These are phyloP conservation scores for Boletus huronensis DNA, from an alignment of 768 basidiomycete genomes.

Conservation along the genomic window DNA sequence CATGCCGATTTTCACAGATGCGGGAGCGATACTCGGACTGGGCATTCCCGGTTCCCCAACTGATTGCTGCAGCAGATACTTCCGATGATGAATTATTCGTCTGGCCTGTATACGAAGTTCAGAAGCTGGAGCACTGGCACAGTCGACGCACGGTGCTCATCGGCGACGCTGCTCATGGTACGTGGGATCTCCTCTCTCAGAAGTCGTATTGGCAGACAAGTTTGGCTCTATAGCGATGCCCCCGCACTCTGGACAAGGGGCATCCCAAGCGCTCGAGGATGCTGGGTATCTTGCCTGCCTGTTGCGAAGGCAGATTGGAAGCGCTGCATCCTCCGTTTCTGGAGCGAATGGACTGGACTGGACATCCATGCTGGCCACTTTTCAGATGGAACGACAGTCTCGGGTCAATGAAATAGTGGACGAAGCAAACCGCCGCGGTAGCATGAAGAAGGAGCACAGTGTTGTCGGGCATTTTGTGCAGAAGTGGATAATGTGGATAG, in stretches of 20 bases:
- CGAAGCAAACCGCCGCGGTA: constrained; percentile 27
- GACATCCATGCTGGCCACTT: constrained; percentile 17
- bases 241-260: constrained; percentile 32
- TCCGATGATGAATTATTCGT: constrained; percentile 18
- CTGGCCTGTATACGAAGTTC: constrained; percentile 29
- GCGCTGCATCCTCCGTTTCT: not conserved
- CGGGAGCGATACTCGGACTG: constrained; percentile 24
- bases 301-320: constrained; percentile 14
- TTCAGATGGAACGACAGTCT: constrained; percentile 23
- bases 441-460: constrained; percentile 21
- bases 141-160: constrained; percentile 27
- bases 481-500: constrained; percentile 27
- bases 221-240: constrained; percentile 24
- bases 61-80: constrained; percentile 21
- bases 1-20: constrained; percentile 12
- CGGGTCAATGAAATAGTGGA: constrained; percentile 27
- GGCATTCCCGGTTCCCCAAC: constrained; percentile 28
- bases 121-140: constrained; percentile 24
- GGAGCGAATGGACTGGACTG: constrained; percentile 5
- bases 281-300: constrained; percentile 30
- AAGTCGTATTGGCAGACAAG: not conserved
- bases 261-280: constrained; percentile 31
- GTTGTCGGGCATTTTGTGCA: constrained; percentile 16
- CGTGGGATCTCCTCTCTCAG: not conserved
- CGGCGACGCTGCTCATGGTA: constrained; percentile 34